These are phyloP conservation scores for Canavalia ensiformis DNA, from an alignment of 306 rosid genomes.

Conservation along the genomic window DNA sequence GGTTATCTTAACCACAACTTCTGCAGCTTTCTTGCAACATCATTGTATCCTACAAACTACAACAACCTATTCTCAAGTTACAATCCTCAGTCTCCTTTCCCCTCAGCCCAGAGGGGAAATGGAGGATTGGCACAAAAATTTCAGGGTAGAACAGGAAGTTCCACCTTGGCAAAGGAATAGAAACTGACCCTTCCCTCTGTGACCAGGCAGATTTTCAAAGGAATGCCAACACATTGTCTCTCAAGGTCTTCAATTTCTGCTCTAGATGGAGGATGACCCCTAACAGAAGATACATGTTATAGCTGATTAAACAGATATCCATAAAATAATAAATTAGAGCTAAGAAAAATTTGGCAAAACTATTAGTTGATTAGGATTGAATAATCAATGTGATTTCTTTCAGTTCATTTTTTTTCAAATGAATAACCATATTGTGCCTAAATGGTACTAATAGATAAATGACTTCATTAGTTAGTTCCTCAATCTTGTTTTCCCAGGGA, in stretches of 20 bases:
- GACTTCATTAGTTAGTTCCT: not conserved
- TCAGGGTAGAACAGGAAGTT: slow-evolving; percentile 76
- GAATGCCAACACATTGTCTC: slow-evolving; percentile 66
- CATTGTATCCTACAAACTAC: not conserved
- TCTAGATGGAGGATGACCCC: slow-evolving; percentile 73
- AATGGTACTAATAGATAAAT: slow-evolving; percentile 17
- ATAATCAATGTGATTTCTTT: not conserved
- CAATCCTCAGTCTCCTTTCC: slow-evolving; percentile 26
- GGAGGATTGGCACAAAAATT: slow-evolving; percentile 12
- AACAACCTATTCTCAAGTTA: slow-evolving; percentile 6
- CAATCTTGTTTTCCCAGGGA: not conserved
- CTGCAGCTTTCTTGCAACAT: not conserved
- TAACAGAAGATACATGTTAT: slow-evolving; percentile 47
- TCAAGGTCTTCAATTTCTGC: slow-evolving; percentile 66
- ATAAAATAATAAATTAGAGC: slow-evolving; percentile 19
- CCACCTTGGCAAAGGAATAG: slow-evolving; percentile 73
- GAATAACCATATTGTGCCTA: not conserved
- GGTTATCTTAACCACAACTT: slow-evolving; percentile 24
- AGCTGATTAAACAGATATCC: slow-evolving; percentile 24
- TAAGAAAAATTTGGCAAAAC: slow-evolving; percentile 6
- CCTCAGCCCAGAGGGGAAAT: not conserved
- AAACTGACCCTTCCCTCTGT: slow-evolving; percentile 77
- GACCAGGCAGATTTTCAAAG: slow-evolving; percentile 66
- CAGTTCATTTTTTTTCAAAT: not conserved
- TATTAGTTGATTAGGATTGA: not conserved